Evolutionary conservation across 1,139 yeast genomes (phyloP), one percentile per base, ranked within the genome.

Genomic region (Yamadazyma sp.): DNA sequence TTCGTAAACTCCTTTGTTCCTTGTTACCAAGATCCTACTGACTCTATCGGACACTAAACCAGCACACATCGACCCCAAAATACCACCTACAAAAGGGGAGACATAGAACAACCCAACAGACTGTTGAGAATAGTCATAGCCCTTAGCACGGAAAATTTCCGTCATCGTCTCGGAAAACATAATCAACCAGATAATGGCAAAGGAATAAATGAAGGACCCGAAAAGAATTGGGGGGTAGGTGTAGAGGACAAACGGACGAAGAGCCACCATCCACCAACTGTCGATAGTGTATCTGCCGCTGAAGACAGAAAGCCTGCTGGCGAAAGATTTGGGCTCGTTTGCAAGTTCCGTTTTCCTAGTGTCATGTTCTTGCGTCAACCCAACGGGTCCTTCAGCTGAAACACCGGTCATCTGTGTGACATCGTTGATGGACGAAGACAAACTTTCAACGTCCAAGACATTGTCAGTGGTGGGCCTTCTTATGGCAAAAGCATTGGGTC

Each of bases 131-230:
- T 73, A 79, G 14, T 64, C 58, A 56, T 80, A 80, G 0, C 78
- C 78, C 5, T 54, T 58, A 12, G 57, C 53, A 14, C 66, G 56
- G 49, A 79, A 80, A 22, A 79, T 73, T 11, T 70, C 68, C 3
- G 80, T 65, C 26, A 80, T 70, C 1, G 79, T 70, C 53, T 80
- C 84, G 1, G 83, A 75, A 35, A 80, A 73, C 36, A 79, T 76
- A 55, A 81, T 79, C 38, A 80, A 68, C 83, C 83, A 80, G 16
- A 80, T 81, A 18, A 80, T 82, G 9, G 83, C 78, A 43, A 79
- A 65, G 1, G 81, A 64, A 49, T 80, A 80, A 2, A 76, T 58
- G 8, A 79, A 51, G 1, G 83, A 65, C 0, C 81, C 76, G 51
- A 70, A 79, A n/a, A 77, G 54, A 14, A 80, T 64, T 3, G 77